Percentiles rank a stretch among this genome's conserved stretches.
These are phyloP conservation scores for Leccinum disarticulatum DNA, from an alignment of 768 basidiomycete species.

Conservation along the genomic window DNA sequence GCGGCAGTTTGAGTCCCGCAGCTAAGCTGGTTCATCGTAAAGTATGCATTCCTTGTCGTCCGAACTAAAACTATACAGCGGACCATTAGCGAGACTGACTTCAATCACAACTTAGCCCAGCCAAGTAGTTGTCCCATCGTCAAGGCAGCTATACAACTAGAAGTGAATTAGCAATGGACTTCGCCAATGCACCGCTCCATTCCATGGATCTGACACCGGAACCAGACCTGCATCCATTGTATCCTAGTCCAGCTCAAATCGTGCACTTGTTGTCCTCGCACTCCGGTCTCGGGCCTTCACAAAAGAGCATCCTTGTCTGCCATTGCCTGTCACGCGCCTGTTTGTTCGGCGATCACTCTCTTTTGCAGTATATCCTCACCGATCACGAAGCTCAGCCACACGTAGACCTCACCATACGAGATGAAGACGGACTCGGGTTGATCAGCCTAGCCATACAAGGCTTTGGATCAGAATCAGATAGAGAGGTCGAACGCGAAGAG, in stretches of 20 bases:
- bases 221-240: slow-evolving; percentile 78
- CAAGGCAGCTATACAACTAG: slow-evolving; percentile 3
- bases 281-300: slow-evolving; percentile 64
- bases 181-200: slow-evolving; percentile 25
- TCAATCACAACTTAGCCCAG: slow-evolving; percentile 4
- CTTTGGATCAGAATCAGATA: slow-evolving; percentile 77
- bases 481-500: slow-evolving; percentile 89
- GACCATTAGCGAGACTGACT: slow-evolving; percentile 9
- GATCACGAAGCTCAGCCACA: slow-evolving; percentile 65
- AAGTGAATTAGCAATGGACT: slow-evolving; percentile 28
- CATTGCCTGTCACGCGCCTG: slow-evolving; percentile 78
- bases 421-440: slow-evolving; percentile 85
- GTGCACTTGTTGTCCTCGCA: slow-evolving; percentile 61
- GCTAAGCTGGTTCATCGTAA: slow-evolving; percentile 8
- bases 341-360: slow-evolving; percentile 70
- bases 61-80: not conserved
- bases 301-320: slow-evolving; percentile 67
- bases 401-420: slow-evolving; percentile 67
- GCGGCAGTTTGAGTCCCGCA: slow-evolving; percentile 2
- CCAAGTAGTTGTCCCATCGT: slow-evolving; percentile 7
- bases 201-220: slow-evolving; percentile 63
- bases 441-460: slow-evolving; percentile 78
- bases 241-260: slow-evolving; percentile 67
- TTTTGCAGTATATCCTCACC: slow-evolving; percentile 70
- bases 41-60: slow-evolving; percentile 14